phyloP scores from a whole-genome alignment of 2,329 filamentous ascomycete species.

The Ophidiomyces ophidiicola region DNA sequence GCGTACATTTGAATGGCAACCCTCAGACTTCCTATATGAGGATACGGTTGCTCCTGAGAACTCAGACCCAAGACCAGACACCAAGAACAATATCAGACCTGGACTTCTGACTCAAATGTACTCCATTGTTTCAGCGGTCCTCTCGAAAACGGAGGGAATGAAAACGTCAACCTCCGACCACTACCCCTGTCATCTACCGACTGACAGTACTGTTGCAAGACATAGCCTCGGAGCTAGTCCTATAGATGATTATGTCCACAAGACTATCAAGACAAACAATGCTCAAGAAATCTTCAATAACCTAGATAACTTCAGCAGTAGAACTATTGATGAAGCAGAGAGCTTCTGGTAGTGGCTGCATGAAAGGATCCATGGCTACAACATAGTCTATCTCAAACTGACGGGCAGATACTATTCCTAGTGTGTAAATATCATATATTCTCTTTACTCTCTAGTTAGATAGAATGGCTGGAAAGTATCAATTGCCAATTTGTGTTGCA shows the following conservation, averaged over 20 bases:
- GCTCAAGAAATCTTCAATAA: background rate
- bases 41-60: slow-evolving; percentile 15
- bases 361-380: background rate
- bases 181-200: too few species aligned
- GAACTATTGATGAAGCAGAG: background rate
- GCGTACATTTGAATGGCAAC: slow-evolving; percentile 23
- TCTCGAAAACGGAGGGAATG: slow-evolving; percentile 29
- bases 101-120: slow-evolving; percentile 22
- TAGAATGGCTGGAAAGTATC: too few species aligned
- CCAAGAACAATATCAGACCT: slow-evolving; percentile 18
- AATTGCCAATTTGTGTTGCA: too few species aligned
- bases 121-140: slow-evolving; percentile 23
- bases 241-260: too few species aligned
- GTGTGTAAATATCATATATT: background rate
- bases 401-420: background rate
- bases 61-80: background rate
- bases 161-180: slow-evolving; percentile 23
- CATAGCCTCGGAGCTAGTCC: too few species aligned
- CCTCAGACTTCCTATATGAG: slow-evolving; percentile 22
- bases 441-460: too few species aligned
- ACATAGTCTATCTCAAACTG: too few species aligned
- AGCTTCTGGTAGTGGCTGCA: slow-evolving; percentile 2
- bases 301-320: slow-evolving; percentile 1
- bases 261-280: background rate
- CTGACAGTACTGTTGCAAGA: too few species aligned